Base-by-base conservation (phyloP, 192 early-diverging fungal species). In the Funneliformis geosporum region DNA sequence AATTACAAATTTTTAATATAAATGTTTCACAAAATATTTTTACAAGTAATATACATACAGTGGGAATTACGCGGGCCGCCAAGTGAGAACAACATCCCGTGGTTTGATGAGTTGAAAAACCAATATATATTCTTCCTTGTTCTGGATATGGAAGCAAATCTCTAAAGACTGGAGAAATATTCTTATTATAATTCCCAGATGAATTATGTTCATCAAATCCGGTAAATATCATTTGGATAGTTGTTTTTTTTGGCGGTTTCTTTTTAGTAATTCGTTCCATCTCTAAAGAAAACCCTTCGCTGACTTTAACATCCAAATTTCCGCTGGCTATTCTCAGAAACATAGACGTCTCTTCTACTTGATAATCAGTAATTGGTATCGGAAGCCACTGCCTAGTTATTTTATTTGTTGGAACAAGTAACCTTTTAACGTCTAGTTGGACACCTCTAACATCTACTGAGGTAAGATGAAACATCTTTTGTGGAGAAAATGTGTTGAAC, bases 251-350 rank as follows among this genome's bases (percentile, higher is more conserved):
- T 27, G 96, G 96, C 8, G 96, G 93, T 47, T 85, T 86, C 79
- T 97, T 97, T 82, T 97, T 97, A 0, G 95, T 97, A 0, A 94
- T 90, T 7, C 95, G 86, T 73, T 95, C 92, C 93, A 97, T 96
- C 77, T 96, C 92, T 18, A 82, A 83, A 28, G 83, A 73, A 43
- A 94, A 85, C 12, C 89, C 80, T 28, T 79, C 73, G 0, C 86
- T 80, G 0, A 93, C 86, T 39, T 83, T 84, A 39, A 92, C 90
- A 70, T 80, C 74, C 38, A 95, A 68, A 21, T 88, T 68, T 4
- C 87, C 93, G 12, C 82, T 86, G 6, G 93, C 94, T 0, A 90
- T 91, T n/a, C 91, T 82, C 60, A 96, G 84, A 64, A 92, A 95
- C 14, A 94, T 87, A 8, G 90, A 92, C 1, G 86, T 88, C 2